These are phyloP conservation scores for Vachellia collinsii DNA, from an alignment of 306 rosid genomes.

Conservation along the genomic window DNA sequence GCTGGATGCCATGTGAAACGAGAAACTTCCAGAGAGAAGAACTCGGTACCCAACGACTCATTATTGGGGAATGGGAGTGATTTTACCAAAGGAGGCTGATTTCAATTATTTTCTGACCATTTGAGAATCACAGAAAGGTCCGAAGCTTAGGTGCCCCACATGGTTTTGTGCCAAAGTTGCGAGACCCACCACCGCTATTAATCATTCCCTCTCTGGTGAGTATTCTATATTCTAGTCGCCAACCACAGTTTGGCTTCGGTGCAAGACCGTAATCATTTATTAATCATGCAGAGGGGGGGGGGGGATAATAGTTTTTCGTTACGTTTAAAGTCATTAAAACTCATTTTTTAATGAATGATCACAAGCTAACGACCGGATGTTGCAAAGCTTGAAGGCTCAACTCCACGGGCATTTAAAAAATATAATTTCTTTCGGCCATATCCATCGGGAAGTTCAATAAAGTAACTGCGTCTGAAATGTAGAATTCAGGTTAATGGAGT, in stretches of 20 bases:
- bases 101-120: conserved; percentile 43
- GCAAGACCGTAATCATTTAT: background rate
- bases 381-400: background rate
- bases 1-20: conserved; percentile 81
- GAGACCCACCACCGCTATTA: conserved; percentile 50
- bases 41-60: conserved; percentile 36
- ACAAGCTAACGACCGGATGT: background rate
- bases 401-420: too few species aligned
- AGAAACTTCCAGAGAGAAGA: conserved; percentile 35
- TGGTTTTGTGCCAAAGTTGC: conserved; percentile 48
- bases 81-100: conserved; percentile 36
- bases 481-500: background rate
- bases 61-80: conserved; percentile 45
- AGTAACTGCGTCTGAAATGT: too few species aligned
- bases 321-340: background rate
- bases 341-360: background rate
- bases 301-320: background rate
- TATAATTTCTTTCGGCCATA: background rate
- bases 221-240: background rate
- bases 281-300: background rate
- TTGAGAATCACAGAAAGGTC: conserved; percentile 46
- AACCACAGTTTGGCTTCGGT: background rate
- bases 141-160: conserved; percentile 63
- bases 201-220: conserved; percentile 31
- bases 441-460: background rate